phyloP scores from a whole-genome alignment of 1,284 basidiomycete genomes.

The Exobasidium rhododendri region DNA sequence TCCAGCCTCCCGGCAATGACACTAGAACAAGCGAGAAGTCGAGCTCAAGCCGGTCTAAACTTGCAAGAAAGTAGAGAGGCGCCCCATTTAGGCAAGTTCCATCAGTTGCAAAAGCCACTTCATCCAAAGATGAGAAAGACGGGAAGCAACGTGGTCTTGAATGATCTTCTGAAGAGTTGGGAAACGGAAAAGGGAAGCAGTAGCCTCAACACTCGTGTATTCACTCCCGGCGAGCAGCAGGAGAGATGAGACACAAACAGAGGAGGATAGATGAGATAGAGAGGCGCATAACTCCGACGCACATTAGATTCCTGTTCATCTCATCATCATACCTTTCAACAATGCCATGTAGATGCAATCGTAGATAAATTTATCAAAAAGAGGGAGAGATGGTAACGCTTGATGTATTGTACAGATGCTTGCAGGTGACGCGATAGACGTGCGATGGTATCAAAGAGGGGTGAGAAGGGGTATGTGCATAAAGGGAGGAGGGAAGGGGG shows the following conservation, averaged over 20 bases:
- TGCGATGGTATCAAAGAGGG: neutral
- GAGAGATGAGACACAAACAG: neutral
- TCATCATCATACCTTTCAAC: neutral
- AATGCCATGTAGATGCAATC: neutral
- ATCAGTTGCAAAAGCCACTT: slow-evolving; percentile 35
- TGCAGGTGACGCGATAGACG: neutral
- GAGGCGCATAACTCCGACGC: no score
- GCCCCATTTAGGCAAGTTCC: slow-evolving; percentile 35
- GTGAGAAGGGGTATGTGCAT: neutral
- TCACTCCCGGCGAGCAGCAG: slow-evolving; percentile 1
- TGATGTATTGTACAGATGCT: neutral
- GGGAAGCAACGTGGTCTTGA: slow-evolving; percentile 18
- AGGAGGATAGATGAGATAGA: no score
- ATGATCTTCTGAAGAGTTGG: slow-evolving; percentile 11
- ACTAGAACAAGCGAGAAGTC: slow-evolving; percentile 37
- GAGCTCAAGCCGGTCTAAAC: slow-evolving; percentile 38
- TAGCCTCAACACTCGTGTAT: slow-evolving; percentile 6
- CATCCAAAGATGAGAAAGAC: slow-evolving; percentile 35
- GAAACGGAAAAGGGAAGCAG: slow-evolving; percentile 4
- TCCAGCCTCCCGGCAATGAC: slow-evolving; percentile 23
- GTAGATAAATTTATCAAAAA: no score
- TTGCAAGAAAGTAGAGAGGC: slow-evolving; percentile 36
- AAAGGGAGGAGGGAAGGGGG: neutral
- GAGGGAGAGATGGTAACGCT: neutral
- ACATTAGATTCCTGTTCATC: neutral